These are phyloP conservation scores for Botryosphaeria dothidea DNA, from an alignment of 2,329 filamentous ascomycete genomes.

Conservation along the genomic window DNA sequence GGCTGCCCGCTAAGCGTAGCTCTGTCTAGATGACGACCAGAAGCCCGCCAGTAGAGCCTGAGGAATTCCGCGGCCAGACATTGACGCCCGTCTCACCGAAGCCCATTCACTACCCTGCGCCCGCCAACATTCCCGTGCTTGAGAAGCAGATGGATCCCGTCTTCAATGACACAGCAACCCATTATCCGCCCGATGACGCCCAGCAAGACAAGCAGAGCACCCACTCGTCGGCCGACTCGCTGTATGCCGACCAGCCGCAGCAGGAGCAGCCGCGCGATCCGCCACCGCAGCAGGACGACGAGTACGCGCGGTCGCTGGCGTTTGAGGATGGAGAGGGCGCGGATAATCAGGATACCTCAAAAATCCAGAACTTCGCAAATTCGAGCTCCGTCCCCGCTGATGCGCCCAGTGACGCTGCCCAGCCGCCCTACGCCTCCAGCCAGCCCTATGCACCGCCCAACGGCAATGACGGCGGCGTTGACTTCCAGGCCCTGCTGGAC, in stretches of 20 bases:
- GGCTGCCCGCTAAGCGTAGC: slow-evolving; percentile 27
- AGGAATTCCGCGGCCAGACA: slow-evolving; percentile 64
- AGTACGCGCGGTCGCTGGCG: slow-evolving; percentile 29
- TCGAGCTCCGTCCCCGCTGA: slow-evolving; percentile 32
- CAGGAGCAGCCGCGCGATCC: slow-evolving; percentile 26
- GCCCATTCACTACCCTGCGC: slow-evolving; percentile 67
- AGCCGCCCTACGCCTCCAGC: slow-evolving; percentile 16
- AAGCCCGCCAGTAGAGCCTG: slow-evolving; percentile 55
- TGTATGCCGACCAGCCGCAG: slow-evolving; percentile 32
- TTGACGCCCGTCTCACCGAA: slow-evolving; percentile 71
- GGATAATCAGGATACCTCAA: slow-evolving; percentile 38
- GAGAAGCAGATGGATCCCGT: slow-evolving; percentile 71
- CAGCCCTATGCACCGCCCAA: slow-evolving; percentile 30
- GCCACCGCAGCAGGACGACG: slow-evolving; percentile 24
- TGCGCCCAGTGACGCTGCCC: slow-evolving; percentile 37
- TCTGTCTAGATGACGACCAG: slow-evolving; percentile 56
- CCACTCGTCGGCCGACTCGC: slow-evolving; percentile 30
- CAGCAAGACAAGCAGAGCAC: slow-evolving; percentile 33
- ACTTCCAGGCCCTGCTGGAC: slow-evolving; percentile 50
- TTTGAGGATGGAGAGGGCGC: slow-evolving; percentile 30
- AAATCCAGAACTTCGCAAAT: slow-evolving; percentile 41
- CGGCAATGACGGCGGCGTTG: slow-evolving; percentile 36
- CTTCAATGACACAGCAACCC: slow-evolving; percentile 67
- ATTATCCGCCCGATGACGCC: slow-evolving; percentile 46
- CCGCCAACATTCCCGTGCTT: slow-evolving; percentile 68